A percentile compares a stretch with the other conserved stretches of the same genome.
Conservation (phyloP, 2,329 filamentous ascomycete species). For the Microsporum ferrugineum region DNA sequence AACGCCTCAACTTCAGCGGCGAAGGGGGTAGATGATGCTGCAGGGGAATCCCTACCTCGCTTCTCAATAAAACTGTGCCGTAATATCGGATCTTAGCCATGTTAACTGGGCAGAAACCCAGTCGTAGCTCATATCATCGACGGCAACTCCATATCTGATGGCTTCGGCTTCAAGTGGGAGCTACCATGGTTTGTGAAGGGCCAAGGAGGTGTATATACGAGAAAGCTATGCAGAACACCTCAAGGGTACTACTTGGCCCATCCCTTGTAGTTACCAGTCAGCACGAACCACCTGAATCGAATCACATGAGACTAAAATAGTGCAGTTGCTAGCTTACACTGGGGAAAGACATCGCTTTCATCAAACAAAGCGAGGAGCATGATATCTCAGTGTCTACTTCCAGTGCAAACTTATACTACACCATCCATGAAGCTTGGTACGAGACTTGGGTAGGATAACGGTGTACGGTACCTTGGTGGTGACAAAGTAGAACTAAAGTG, state of each 20-base stretch:
- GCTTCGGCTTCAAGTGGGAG: neutral
- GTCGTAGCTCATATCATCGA: neutral
- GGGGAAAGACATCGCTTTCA: neutral
- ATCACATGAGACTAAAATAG: conserved; percentile 2
- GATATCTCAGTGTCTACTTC: neutral
- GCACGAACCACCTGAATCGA: conserved; percentile 1
- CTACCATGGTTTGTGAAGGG: neutral
- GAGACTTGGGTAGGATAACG: too few species aligned
- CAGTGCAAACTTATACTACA: neutral
- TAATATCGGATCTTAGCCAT: neutral
- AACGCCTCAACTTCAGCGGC: neutral
- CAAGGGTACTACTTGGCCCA: neutral
- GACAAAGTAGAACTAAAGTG: neutral
- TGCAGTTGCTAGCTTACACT: neutral
- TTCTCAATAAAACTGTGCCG: neutral
- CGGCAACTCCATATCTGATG: too few species aligned
- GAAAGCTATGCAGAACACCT: neutral
- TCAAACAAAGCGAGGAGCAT: neutral
- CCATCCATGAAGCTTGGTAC: neutral
- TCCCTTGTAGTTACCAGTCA: neutral
- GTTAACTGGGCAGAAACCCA: neutral
- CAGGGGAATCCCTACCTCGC: neutral
- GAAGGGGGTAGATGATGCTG: neutral
- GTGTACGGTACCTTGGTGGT: neutral
- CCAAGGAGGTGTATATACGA: neutral